Evolutionary conservation across 2,329 filamentous ascomycete genomes (phyloP).

Genomic region (Monilinia laxa): DNA sequence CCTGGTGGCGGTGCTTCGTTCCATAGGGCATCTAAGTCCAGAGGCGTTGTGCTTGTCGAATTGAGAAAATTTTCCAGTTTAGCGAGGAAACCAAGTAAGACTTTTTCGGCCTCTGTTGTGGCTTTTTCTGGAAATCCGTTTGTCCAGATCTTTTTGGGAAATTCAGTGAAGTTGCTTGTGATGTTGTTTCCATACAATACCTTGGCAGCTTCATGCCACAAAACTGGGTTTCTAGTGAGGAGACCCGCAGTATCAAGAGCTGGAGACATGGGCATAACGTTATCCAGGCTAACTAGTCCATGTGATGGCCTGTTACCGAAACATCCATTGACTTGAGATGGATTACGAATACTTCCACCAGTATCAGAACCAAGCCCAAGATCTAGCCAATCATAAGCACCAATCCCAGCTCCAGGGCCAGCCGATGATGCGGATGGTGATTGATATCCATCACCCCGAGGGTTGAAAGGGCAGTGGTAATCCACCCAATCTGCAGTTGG

Average conservation of each 20-base stretch:
- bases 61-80: conserved; percentile 47
- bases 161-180: conserved; percentile 43
- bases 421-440: conserved; percentile 49
- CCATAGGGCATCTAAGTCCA: conserved; percentile 31
- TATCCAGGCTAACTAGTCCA: conserved; percentile 47
- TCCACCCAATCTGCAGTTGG: conserved; percentile 53
- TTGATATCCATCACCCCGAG: conserved; percentile 50
- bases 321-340: conserved; percentile 49
- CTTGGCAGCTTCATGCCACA: conserved; percentile 47
- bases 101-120: conserved; percentile 41
- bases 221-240: conserved; percentile 46
- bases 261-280: conserved; percentile 50
- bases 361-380: conserved; percentile 50
- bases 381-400: conserved; percentile 50
- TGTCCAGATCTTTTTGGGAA: conserved; percentile 46
- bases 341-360: conserved; percentile 51
- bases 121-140: conserved; percentile 45
- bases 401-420: conserved; percentile 47
- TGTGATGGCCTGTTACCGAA: conserved; percentile 51
- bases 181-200: conserved; percentile 50
- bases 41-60: conserved; percentile 39
- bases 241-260: conserved; percentile 50
- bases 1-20: conserved; percentile 34
- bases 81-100: conserved; percentile 46
- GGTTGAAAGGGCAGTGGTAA: conserved; percentile 44